Evolutionary conservation across 1,284 basidiomycete species (phyloP).

Genomic region (Trichosporon sp.): DNA sequence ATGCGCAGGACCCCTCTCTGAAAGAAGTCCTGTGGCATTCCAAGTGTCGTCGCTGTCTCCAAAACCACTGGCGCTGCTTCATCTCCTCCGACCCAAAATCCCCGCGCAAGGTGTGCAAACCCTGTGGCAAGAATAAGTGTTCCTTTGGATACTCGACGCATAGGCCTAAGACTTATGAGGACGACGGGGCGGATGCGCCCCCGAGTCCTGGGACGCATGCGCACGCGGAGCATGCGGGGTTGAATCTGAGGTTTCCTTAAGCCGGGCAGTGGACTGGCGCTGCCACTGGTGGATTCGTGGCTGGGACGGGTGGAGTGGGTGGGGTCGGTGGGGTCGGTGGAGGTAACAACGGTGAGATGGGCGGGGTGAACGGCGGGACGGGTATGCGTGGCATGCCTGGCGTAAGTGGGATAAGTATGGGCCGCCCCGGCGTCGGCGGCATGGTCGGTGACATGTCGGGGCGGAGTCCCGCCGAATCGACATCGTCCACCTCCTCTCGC

Average conservation of each 20-base stretch:
- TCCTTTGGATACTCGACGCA: conserved; percentile 24
- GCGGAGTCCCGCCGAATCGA: too few species aligned
- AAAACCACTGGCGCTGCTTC: conserved; percentile 32
- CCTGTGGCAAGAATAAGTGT: conserved; percentile 35
- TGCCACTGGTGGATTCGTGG: neutral
- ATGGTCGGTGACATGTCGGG: neutral
- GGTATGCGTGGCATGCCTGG: neutral
- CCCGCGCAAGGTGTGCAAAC: conserved; percentile 29
- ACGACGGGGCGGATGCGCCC: conserved; percentile 9
- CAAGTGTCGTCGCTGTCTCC: conserved; percentile 27
- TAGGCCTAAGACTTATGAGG: conserved; percentile 6
- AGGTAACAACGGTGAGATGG: too few species aligned
- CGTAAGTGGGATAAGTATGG: neutral
- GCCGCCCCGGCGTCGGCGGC: neutral
- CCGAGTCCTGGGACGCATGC: neutral
- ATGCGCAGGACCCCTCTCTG: conserved; percentile 22
- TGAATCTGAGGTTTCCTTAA: neutral
- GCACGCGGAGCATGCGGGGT: neutral
- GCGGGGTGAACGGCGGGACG: too few species aligned
- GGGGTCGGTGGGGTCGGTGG: neutral
- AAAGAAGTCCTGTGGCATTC: conserved; percentile 25
- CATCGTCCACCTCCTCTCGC: too few species aligned
- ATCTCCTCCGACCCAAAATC: conserved; percentile 24
- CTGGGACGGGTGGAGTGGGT: neutral
- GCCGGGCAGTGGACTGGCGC: neutral